phyloP scores from a whole-genome alignment of 2,329 filamentous ascomycete genomes.

The Sclerotinia sclerotiorum region DNA sequence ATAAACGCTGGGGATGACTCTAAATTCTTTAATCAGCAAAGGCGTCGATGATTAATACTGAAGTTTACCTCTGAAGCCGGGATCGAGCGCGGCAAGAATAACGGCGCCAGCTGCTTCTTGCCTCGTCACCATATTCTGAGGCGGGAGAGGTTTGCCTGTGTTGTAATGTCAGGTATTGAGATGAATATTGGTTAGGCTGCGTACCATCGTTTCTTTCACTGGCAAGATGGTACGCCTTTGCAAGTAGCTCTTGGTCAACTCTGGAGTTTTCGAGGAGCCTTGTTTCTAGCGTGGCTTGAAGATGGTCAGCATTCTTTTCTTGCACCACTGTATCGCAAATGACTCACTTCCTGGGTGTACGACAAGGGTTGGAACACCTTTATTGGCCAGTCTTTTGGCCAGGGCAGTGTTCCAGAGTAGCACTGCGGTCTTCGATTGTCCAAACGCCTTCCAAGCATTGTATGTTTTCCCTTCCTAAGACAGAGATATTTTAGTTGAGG shows the following conservation, averaged over 20 bases:
- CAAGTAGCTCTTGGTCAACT: neutral
- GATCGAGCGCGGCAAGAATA: neutral
- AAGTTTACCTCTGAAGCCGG: neutral
- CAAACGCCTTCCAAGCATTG: slow-evolving; percentile 3
- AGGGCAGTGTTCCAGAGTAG: slow-evolving; percentile 2
- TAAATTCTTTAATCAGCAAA: neutral
- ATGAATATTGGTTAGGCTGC: neutral
- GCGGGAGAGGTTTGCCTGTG: neutral
- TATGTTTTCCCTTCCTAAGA: neutral
- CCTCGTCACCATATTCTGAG: neutral
- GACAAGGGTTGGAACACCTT: neutral
- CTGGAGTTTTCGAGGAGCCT: neutral
- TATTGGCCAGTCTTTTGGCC: neutral
- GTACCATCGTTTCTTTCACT: neutral
- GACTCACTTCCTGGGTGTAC: slow-evolving; percentile 1
- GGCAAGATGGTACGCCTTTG: neutral
- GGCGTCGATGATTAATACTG: neutral
- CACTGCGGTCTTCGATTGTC: neutral
- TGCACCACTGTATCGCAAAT: neutral
- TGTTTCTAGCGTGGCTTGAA: neutral
- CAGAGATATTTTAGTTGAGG: neutral
- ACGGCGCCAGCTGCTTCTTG: neutral
- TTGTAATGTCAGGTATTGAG: neutral
- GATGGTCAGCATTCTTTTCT: neutral
- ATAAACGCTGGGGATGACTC: neutral